Base-by-base conservation (phyloP, 768 basidiomycete species). In the Russula compacta region DNA sequence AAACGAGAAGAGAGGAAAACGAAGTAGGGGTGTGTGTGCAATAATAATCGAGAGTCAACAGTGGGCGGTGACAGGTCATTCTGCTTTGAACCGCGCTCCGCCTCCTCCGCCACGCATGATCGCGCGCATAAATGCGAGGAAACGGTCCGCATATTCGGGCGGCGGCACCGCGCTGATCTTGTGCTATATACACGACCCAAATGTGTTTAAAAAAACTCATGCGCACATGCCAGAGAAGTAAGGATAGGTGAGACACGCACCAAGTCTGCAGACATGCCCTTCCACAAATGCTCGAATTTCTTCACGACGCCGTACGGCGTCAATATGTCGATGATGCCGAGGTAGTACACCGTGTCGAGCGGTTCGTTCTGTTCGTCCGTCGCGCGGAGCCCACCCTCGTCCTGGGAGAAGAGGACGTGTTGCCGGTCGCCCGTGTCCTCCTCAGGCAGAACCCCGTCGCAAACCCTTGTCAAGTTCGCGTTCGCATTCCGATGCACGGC, bases 311-410 rank as follows among this genome's bases (percentile, higher is more conserved):
- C 82, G 71, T 92, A 99, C 2, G 95, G 95, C 29, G 97, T 98
- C 61, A 95, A 75, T 65, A 98, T 98, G 73, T 99, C 97, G 69
- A 99, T 99, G 56, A 99, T 82, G 24, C 97, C 95, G 9, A 98
- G 77, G 72, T 98, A 98, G 72, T 95, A 97, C 58, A 97, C 87
- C 50, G 83, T 83, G 65, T 87, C 86, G 73, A 86, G 73, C 2
- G 78, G 72, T 19, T 81, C 78, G 71, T 98, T 95, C 9, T 72
- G 73, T 68, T 98, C 95, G 71, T 95, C 85, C 17, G 95, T 97
- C 39, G 94, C 92, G 36, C 88, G 81, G 47, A 95, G 70, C 0
- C 97, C 97, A 12, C 94, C 94, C 67, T 98, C 97, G 69, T 99
- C 95, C 68, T 95, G 92, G 70, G 97, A 98, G 73, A 99, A 99